Evolutionary conservation across 495 filamentous ascomycete genomes (phyloP), one percentile per base, ranked within the genome.

Genomic region (Tetracladium marchalianum): DNA sequence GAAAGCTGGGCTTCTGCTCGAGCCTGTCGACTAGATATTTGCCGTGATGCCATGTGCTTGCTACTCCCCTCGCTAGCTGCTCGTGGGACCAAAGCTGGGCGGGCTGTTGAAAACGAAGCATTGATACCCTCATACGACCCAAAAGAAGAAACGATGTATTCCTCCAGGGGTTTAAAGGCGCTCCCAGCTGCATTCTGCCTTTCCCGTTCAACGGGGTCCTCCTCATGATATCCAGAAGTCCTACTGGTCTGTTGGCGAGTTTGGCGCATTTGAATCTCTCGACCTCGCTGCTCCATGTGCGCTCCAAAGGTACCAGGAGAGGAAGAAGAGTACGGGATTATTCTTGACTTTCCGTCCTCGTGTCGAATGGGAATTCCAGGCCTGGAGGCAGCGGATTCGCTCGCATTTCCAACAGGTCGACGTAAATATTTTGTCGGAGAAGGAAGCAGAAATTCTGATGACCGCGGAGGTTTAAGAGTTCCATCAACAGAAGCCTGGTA

Each of bases 101-200:
- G 66, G 6, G 55, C 55, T 5, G 68, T 66, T 15, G 67, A 65
- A 51, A 93, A 93, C 1, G 86, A 85, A 33, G 62, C 64, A 56
- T 94, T 93, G 8, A 95, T 63, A 57, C 75, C 81, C 27, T 82
- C 73, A 54, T 77, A 80, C 10, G 77, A 75, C 39, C 74, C 79
- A 55, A 94, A 85, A 43, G 76, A 78, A 15, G 57, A 57, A 19
- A 81, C 64, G 27, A 95, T 73, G 57, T 89, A 87, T 44, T 86
- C 82, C 61, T 94, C 88, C 38, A 94, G 58, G 16, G 66, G 71
- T 47, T 73, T 75, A 56, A 95, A 94, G 11, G 86, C 69, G 16
- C 58, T 62, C 57, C 67, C 39, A 19, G 39, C 7, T 11, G 27
- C 22, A 33, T 35, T 47, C 11, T 18, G 31, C 46, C 31, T n/a